Evolutionary conservation across 148 eudicot genomes (phyloP), one percentile per base, ranked within the genome.

Genomic region (Diospyros kaki): DNA sequence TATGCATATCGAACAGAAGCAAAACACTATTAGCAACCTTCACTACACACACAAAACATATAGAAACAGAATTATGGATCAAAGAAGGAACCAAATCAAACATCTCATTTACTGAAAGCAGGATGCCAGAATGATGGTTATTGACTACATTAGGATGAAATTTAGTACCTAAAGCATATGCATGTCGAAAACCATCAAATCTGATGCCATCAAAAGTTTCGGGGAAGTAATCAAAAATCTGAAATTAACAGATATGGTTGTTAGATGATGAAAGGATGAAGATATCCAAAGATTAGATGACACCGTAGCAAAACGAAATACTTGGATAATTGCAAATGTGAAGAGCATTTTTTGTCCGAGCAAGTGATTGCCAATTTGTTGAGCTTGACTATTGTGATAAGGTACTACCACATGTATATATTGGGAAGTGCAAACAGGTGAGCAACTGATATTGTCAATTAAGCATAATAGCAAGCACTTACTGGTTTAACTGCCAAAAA

Each of bases 81-180:
- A 66, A 56, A 55, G 6, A 28, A 43, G 18, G 28, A 38, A 44
- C 44, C 14, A 74, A 10, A 42, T 11, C 12, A 55, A 14, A 10
- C n/a, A 54, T 70, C 39, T 5, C 59, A 70, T 41, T 54, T 64
- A 71, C 43, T 58, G 42, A 64, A 15, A 38, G 5, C 13, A 66
- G n/a, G 14, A 43, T 4, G 11, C n/a, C n/a, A 10, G n/a, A 41
- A 71, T 38, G 7, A 56, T 43, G n/a, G 15, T 45, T 72, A 12
- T 42, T 50, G 42, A 4, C 2, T 40, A 51, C 46, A 14, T 46
- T 11, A n/a, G 48, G 53, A 51, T 39, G 42, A 18, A n/a, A 71
- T 55, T 51, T 43, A 75, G 70, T 86, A 91, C 96, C 96, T 83
- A 86, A 71, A 65, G 84, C 89, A 80, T 84, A 88, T 15, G 96